Conservation (phyloP, 495 filamentous ascomycete species). For the Aspergillus nidulans region DNA sequence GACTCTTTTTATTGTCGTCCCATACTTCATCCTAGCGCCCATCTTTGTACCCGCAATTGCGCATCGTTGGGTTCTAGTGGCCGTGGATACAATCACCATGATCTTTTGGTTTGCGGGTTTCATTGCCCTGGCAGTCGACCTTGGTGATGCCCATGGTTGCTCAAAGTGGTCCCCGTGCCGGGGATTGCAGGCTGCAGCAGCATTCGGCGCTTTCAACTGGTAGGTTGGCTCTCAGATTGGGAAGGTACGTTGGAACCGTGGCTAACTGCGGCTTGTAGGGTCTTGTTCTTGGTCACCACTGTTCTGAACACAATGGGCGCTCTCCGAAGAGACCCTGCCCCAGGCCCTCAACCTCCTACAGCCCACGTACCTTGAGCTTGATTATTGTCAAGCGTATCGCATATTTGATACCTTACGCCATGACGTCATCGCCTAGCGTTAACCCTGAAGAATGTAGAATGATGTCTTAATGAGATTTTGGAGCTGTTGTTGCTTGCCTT, state of each 20-base stretch:
- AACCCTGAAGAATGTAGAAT: too few relatives aligned
- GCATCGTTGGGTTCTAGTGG: slow-evolving; percentile 59
- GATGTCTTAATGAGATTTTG: neutral
- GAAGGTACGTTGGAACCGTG: neutral
- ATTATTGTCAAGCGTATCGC: too few relatives aligned
- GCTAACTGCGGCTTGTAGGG: slow-evolving; percentile 32
- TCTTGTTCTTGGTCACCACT: slow-evolving; percentile 47
- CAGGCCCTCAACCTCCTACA: slow-evolving; percentile 9
- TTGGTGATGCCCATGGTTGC: slow-evolving; percentile 46
- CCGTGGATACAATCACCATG: slow-evolving; percentile 66
- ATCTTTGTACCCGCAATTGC: slow-evolving; percentile 51
- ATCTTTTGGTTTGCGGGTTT: slow-evolving; percentile 87
- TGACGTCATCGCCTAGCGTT: slow-evolving; percentile 8
- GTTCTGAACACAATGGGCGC: slow-evolving; percentile 21
- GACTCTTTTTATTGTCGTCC: slow-evolving; percentile 60
- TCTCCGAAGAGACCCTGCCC: slow-evolving; percentile 7
- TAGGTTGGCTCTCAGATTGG: slow-evolving; percentile 21
- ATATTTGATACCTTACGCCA: neutral
- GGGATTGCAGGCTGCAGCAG: slow-evolving; percentile 47
- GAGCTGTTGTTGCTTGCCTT: neutral
- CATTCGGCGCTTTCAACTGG: slow-evolving; percentile 57
- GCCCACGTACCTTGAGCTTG: slow-evolving; percentile 4
- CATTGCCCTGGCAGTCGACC: slow-evolving; percentile 63
- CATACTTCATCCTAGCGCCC: slow-evolving; percentile 63
- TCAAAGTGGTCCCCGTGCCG: slow-evolving; percentile 39